Evolutionary conservation across 2,329 filamentous ascomycete species (phyloP).

Genomic region (Hypoxylon sp.): DNA sequence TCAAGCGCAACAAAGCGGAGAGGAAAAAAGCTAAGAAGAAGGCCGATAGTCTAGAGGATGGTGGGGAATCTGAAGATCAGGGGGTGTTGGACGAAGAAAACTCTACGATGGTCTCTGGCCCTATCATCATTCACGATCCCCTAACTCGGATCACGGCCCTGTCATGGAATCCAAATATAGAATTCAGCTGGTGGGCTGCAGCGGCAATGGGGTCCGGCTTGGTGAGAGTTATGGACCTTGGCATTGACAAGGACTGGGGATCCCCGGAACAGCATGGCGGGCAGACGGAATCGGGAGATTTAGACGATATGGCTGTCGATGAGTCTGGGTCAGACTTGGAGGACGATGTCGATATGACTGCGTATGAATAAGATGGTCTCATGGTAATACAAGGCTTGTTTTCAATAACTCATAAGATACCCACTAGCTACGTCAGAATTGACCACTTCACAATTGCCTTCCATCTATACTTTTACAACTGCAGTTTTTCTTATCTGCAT

Average conservation of each 20-base stretch:
- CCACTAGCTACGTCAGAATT: conserved; percentile 6
- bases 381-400: background rate
- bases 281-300: conserved; percentile 13
- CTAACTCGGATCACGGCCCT: conserved; percentile 71
- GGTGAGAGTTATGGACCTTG: conserved; percentile 74
- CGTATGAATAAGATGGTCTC: conserved; percentile 8
- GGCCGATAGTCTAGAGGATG: conserved; percentile 39
- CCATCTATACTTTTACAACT: background rate
- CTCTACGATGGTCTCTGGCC: conserved; percentile 50
- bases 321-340: conserved; percentile 16
- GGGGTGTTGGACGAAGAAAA: conserved; percentile 48
- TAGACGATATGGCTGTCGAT: conserved; percentile 18
- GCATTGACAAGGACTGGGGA: conserved; percentile 53
- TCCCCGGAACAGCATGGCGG: conserved; percentile 22
- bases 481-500: background rate
- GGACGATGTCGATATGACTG: conserved; percentile 28
- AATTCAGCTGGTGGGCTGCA: conserved; percentile 75
- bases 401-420: conserved; percentile 2
- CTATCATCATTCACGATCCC: conserved; percentile 69
- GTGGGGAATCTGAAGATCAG: conserved; percentile 18
- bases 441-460: conserved; percentile 8
- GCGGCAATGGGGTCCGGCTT: conserved; percentile 75
- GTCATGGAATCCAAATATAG: conserved; percentile 75
- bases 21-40: conserved; percentile 53
- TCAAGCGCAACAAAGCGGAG: conserved; percentile 49